Evolutionary conservation across 352 stramenopile genomes (phyloP).

Genomic region (Pythium apleroticum): DNA sequence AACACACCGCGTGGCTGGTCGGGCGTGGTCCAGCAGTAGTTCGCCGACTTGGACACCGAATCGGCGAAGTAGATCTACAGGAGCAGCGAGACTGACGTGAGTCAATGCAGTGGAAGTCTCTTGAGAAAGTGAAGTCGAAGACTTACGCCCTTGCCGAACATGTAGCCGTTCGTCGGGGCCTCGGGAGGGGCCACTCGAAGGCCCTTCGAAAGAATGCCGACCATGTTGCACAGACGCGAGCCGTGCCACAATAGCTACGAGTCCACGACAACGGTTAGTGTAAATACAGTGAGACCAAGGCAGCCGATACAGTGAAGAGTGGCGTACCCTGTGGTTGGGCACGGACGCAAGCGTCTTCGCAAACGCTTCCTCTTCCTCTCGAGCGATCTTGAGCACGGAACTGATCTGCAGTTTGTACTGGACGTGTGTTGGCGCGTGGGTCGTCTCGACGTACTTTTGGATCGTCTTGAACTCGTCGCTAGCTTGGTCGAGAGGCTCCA

Average conservation of each 20-base stretch:
- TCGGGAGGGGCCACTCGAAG: slow-evolving; percentile 81
- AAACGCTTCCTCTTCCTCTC: slow-evolving; percentile 44
- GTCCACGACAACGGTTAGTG: not conserved
- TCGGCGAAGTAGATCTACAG: slow-evolving; percentile 86
- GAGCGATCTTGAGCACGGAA: slow-evolving; percentile 50
- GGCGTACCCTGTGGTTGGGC: slow-evolving; percentile 53
- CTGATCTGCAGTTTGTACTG: slow-evolving; percentile 48
- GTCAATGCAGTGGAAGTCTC: too few species aligned
- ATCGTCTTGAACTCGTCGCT: slow-evolving; percentile 57
- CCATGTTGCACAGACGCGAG: slow-evolving; percentile 72
- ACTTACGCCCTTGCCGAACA: slow-evolving; percentile 86
- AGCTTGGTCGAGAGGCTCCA: slow-evolving; percentile 39
- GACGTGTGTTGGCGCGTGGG: slow-evolving; percentile 49
- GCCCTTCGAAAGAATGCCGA: slow-evolving; percentile 78
- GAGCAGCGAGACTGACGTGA: not conserved
- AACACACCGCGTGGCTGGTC: slow-evolving; percentile 63
- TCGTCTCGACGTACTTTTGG: slow-evolving; percentile 57
- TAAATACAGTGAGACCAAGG: not conserved
- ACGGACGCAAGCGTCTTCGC: slow-evolving; percentile 38
- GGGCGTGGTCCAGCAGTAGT: slow-evolving; percentile 78
- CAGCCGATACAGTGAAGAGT: not conserved
- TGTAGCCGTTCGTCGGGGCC: slow-evolving; percentile 73
- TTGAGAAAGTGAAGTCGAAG: too few species aligned
- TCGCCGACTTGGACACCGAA: slow-evolving; percentile 74
- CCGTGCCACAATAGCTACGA: slow-evolving; percentile 81